A percentile compares a stretch with the other conserved stretches of the same genome.
Evolutionary conservation across 345 rosid genomes (phyloP).

Genomic region (Lepidium aucheri): DNA sequence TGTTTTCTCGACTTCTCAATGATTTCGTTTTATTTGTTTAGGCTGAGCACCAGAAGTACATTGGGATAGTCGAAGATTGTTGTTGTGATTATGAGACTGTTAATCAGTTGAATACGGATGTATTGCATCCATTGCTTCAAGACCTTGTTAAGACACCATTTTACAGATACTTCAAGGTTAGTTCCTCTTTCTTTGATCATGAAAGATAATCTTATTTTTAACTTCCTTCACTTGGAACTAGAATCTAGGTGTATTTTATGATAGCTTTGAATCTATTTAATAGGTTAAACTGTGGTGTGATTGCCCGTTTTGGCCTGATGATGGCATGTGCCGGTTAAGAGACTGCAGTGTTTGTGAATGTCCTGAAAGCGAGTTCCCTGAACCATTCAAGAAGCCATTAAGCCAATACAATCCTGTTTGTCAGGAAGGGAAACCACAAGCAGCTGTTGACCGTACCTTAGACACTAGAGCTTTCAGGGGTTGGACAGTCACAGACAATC

Average conservation of each 20-base stretch:
- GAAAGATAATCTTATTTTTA: not conserved
- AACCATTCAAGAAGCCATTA: conserved; percentile 60
- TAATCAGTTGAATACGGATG: conserved; percentile 50
- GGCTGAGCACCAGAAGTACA: conserved; percentile 37
- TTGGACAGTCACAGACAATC: conserved; percentile 87
- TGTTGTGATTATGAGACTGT: conserved; percentile 93
- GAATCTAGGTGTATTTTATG: not conserved
- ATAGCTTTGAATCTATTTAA: conserved; percentile 7
- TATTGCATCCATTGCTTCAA: conserved; percentile 69
- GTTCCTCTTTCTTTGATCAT: not conserved
- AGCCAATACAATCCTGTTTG: conserved; percentile 57
- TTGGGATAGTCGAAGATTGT: conserved; percentile 81
- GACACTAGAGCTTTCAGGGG: conserved; percentile 73
- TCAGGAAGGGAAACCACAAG: conserved; percentile 93
- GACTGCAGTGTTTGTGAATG: conserved; percentile 98
- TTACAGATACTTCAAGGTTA: conserved; percentile 86
- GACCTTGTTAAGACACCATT: conserved; percentile 78
- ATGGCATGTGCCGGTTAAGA: conserved; percentile 87
- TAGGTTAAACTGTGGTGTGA: conserved; percentile 96
- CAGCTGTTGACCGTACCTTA: conserved; percentile 79
- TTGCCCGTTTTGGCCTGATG: conserved; percentile 98
- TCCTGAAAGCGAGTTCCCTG: conserved; percentile 89
- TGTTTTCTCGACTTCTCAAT: not conserved
- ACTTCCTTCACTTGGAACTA: not conserved
- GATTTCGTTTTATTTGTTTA: not conserved